Conservation (phyloP, 768 basidiomycete genomes). For the Auricularia cornea region DNA sequence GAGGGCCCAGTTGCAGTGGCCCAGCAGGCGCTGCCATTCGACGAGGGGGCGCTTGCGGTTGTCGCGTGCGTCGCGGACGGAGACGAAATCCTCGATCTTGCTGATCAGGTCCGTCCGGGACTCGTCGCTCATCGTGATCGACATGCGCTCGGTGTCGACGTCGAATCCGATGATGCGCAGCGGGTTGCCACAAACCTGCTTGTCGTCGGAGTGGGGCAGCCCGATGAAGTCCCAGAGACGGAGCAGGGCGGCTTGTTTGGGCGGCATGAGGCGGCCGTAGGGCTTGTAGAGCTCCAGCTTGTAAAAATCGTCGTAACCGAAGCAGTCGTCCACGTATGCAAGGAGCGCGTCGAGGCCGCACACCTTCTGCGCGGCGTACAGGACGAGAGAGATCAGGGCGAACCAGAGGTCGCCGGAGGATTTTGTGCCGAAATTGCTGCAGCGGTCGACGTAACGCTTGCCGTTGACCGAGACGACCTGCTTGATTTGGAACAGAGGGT, state of each 20-base stretch:
- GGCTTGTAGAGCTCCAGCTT: slow-evolving; percentile 4
- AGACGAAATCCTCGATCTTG: not conserved
- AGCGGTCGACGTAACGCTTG: slow-evolving; percentile 10
- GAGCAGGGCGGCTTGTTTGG: slow-evolving; percentile 6
- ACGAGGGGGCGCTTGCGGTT: not conserved
- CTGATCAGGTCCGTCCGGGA: not conserved
- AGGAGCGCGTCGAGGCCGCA: slow-evolving; percentile 6
- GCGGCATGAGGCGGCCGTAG: slow-evolving; percentile 3
- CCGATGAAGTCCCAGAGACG: slow-evolving; percentile 9
- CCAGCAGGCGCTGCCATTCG: slow-evolving; percentile 6
- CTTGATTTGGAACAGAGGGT: slow-evolving; percentile 12
- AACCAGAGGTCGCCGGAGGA: slow-evolving; percentile 9
- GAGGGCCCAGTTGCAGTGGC: slow-evolving; percentile 6
- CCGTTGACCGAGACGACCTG: slow-evolving; percentile 8
- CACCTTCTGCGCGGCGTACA: slow-evolving; percentile 10
- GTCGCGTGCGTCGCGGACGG: not conserved
- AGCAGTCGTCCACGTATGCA: slow-evolving; percentile 14
- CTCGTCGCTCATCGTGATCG: not conserved
- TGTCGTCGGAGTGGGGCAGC: slow-evolving; percentile 7
- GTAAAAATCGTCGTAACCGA: not conserved
- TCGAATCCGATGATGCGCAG: slow-evolving; percentile 6
- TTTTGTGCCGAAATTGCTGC: slow-evolving; percentile 11
- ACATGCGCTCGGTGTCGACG: slow-evolving; percentile 4
- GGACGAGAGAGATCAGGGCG: slow-evolving; percentile 9
- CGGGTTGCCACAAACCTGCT: slow-evolving; percentile 4